These are phyloP conservation scores for Monotropa hypopitys DNA, from an alignment of 179 eudicot genomes.

Conservation along the genomic window DNA sequence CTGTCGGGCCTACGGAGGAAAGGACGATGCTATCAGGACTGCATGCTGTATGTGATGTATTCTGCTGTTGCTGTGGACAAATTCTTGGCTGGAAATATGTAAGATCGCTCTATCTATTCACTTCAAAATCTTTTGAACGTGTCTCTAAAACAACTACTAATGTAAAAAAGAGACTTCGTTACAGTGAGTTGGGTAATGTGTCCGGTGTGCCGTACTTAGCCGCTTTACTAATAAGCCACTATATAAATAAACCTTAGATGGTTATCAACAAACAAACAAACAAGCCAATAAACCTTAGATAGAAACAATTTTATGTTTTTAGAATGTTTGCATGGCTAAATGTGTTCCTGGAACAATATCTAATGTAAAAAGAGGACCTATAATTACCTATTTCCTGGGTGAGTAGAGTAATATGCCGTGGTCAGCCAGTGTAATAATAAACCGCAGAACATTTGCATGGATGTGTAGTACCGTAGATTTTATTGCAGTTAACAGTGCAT, in stretches of 20 bases:
- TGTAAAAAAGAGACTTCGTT: background rate
- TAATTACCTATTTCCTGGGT: background rate
- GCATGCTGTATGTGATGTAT: slow-evolving; percentile 82
- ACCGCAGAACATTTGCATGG: background rate
- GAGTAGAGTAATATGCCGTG: background rate
- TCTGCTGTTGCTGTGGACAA: slow-evolving; percentile 80
- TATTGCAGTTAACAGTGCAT: background rate
- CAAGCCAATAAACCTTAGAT: too few relatives aligned
- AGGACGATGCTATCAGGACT: slow-evolving; percentile 76
- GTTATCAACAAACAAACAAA: too few relatives aligned
- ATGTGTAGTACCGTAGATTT: background rate
- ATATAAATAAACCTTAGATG: too few relatives aligned
- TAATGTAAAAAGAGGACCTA: too few relatives aligned
- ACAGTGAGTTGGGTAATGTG: background rate
- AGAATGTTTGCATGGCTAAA: background rate
- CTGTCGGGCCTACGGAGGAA: slow-evolving; percentile 60
- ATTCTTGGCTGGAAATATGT: slow-evolving; percentile 96
- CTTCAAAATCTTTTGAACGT: background rate
- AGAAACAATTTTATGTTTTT: too few relatives aligned
- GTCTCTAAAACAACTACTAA: too few relatives aligned
- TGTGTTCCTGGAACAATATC: background rate
- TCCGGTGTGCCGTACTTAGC: background rate
- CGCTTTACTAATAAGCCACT: too few relatives aligned
- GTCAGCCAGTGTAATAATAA: background rate
- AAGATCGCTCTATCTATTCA: slow-evolving; percentile 14